phyloP scores from a whole-genome alignment of 495 filamentous ascomycete species.

The Schizothecium vesticola region DNA sequence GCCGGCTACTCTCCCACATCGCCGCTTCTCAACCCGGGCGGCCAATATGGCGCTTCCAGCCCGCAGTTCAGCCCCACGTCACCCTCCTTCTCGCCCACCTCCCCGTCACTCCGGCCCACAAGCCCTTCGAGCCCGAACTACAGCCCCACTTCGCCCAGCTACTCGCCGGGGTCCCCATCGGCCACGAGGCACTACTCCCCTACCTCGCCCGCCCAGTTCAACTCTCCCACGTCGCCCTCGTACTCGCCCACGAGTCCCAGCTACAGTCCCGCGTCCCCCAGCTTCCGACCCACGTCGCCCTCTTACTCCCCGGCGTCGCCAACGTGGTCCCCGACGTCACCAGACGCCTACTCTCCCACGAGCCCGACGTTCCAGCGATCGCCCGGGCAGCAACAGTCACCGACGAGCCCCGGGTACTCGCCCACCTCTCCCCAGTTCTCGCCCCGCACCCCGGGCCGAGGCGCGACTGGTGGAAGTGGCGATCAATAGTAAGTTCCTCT shows the following conservation, averaged over 20 bases:
- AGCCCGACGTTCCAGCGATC: constrained; percentile 64
- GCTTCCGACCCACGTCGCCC: constrained; percentile 53
- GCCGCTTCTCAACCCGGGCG: constrained; percentile 53
- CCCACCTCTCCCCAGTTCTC: constrained; percentile 46
- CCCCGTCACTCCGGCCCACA: constrained; percentile 59
- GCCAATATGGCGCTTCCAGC: constrained; percentile 58
- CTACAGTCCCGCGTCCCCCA: constrained; percentile 63
- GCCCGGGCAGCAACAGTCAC: constrained; percentile 46
- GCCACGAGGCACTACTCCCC: constrained; percentile 59
- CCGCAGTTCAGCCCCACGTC: constrained; percentile 69
- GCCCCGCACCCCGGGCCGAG: constrained; percentile 37
- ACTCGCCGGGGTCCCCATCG: constrained; percentile 66
- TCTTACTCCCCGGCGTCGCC: constrained; percentile 71
- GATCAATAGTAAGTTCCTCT: constrained; percentile 31
- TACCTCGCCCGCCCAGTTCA: constrained; percentile 50
- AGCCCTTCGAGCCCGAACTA: constrained; percentile 63
- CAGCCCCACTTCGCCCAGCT: constrained; percentile 78
- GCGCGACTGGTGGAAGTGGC: constrained; percentile 25
- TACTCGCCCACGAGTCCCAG: constrained; percentile 56
- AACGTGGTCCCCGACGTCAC: constrained; percentile 61
- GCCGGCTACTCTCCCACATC: constrained; percentile 72
- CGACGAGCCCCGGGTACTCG: constrained; percentile 51
- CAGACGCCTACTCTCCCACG: constrained; percentile 69
- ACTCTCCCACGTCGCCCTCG: constrained; percentile 62
- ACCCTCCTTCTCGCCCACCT: constrained; percentile 80